Conservation (phyloP, 441 rosid genomes). For the Cnidoscolus chayamansa region DNA sequence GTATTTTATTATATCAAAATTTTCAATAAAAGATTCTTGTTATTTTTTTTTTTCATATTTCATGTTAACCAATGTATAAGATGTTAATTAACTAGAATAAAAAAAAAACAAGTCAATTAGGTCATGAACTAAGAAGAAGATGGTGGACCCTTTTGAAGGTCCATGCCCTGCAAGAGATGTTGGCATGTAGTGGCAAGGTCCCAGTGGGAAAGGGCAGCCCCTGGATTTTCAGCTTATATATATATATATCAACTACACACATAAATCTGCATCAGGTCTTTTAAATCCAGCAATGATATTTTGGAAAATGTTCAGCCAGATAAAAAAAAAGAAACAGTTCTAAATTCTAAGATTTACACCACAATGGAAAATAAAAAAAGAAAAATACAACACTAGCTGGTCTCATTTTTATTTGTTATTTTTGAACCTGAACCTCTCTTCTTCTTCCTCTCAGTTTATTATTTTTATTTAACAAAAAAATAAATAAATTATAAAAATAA, state of each 20-base stretch:
- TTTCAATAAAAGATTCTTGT: no score
- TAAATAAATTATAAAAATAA: slow-evolving; percentile 41
- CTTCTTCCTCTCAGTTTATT: slow-evolving; percentile 6
- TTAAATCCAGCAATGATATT: no score
- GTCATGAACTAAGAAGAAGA: slow-evolving; percentile 9
- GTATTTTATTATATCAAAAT: no score
- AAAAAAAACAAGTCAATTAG: background rate
- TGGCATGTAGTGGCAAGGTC: slow-evolving; percentile 26
- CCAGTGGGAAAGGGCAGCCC: slow-evolving; percentile 14
- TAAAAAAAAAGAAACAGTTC: background rate
- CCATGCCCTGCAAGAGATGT: slow-evolving; percentile 28
- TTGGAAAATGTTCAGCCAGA: no score
- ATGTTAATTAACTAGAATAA: no score
- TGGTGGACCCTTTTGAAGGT: slow-evolving; percentile 33
- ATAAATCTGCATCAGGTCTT: background rate
- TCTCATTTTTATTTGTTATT: slow-evolving; percentile 23
- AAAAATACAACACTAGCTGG: slow-evolving; percentile 25
- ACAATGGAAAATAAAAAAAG: slow-evolving; percentile 23
- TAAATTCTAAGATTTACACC: slow-evolving; percentile 23
- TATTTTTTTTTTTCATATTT: no score
- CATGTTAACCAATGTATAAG: no score
- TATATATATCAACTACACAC: background rate
- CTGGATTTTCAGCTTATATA: slow-evolving; percentile 2
- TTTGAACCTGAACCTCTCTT: slow-evolving; percentile 22
- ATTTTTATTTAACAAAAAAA: slow-evolving; percentile 38